Conservation (phyloP, 805 yeast genomes). For the Schwanniomyces yamadae region DNA sequence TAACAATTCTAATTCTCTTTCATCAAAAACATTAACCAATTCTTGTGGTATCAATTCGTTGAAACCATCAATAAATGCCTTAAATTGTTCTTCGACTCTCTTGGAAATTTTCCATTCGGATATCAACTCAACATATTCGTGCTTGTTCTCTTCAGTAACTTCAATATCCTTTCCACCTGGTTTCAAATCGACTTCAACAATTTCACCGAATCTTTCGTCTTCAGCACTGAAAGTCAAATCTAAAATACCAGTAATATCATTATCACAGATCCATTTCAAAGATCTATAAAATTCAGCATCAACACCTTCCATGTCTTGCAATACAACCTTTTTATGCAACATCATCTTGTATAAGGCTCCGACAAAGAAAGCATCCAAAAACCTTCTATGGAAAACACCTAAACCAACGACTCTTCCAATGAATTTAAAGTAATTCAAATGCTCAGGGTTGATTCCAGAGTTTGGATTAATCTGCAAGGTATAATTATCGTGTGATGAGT, state of each 20-base stretch:
- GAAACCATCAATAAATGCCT: slow-evolving; percentile 95
- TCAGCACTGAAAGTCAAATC: slow-evolving; percentile 86
- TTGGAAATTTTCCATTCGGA: slow-evolving; percentile 94
- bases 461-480: slow-evolving; percentile 97
- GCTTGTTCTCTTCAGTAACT: slow-evolving; percentile 92
- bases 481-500: slow-evolving; percentile 96
- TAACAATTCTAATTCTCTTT: slow-evolving; percentile 91
- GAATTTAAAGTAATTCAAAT: slow-evolving; percentile 94
- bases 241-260: slow-evolving; percentile 79
- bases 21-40: slow-evolving; percentile 93
- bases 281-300: slow-evolving; percentile 96
- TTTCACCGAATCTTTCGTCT: slow-evolving; percentile 94
- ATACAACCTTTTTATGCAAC: slow-evolving; percentile 88
- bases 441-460: slow-evolving; percentile 96
- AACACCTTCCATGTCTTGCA: slow-evolving; percentile 98
- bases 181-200: slow-evolving; percentile 84
- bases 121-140: slow-evolving; percentile 90
- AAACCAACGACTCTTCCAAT: slow-evolving; percentile 98
- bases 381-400: slow-evolving; percentile 97
- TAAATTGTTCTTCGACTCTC: slow-evolving; percentile 93
- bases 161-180: slow-evolving; percentile 85
- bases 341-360: slow-evolving; percentile 98
- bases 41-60: slow-evolving; percentile 97
- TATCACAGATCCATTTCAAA: slow-evolving; percentile 92
- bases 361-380: slow-evolving; percentile 96